Base-by-base conservation (phyloP, 495 filamentous ascomycete species). In the Letharia lupina region DNA sequence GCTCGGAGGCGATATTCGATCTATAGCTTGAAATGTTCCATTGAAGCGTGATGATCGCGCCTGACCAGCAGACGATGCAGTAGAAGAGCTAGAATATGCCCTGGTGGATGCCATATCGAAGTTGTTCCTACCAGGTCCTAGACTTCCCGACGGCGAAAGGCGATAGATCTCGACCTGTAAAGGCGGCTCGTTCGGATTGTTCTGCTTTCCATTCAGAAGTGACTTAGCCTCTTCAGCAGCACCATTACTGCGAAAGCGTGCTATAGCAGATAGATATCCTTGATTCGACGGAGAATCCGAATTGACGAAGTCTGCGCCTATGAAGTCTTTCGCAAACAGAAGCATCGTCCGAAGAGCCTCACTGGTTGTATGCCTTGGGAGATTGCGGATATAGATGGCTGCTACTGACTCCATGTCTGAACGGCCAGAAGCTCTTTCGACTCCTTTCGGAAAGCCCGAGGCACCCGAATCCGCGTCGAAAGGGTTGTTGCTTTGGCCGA, bases 311-410 rank as follows among this genome's bases (percentile, higher is more conserved):
- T 93, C 88, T 61, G 86, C 83, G 69, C 87, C 84, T 61, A 91
- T 76, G 42, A 95, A 81, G 62, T 93, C 91, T 71, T 94, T 90
- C 37, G 91, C 89, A 73, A 92, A 95, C 18, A 94, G 79, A 20
- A 95, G 81, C 87, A 96, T 92, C 68, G 88, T 83, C 67, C 88
- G 85, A 66, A 96, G 78, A 48, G 84, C 82, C 65, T 93, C 89
- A 64, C 86, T 81, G 61, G 83, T 86, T 28, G 86, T 93, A 70
- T 87, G 90, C 62, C 79, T 73, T 10, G 92, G 89, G 1, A 96
- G 82, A 70, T 86, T 89, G 68, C 89, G 89, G 77, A 96, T 88
- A 60, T 90, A 75, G 62, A 85, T 86, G 74, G 79, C 82, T 70
- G 77, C 66, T 28, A 59, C 20, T 15, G 64, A 60, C 4, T 72